Conservation (phyloP, 2,329 filamentous ascomycete species). For the Alternaria postmessia region DNA sequence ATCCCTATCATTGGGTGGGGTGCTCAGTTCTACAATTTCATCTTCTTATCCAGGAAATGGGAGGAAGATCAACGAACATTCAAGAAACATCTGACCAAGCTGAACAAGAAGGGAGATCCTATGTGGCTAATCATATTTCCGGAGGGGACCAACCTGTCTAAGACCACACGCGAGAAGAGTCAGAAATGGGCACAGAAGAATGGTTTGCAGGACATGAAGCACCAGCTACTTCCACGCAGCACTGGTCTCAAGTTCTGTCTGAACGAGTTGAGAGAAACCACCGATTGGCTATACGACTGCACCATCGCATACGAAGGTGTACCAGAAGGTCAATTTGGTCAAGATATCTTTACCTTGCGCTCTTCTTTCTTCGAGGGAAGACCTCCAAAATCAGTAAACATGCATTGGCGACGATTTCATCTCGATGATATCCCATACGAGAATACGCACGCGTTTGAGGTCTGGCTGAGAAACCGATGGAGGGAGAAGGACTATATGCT, state of each 20-base stretch:
- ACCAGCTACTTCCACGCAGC: slow-evolving; percentile 79
- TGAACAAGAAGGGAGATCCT: slow-evolving; percentile 74
- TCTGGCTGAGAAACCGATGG: slow-evolving; percentile 88
- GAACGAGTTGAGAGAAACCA: slow-evolving; percentile 74
- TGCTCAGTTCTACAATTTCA: slow-evolving; percentile 88
- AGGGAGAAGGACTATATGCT: slow-evolving; percentile 89
- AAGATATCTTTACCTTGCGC: slow-evolving; percentile 85
- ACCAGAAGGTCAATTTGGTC: slow-evolving; percentile 76
- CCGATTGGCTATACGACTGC: slow-evolving; percentile 90
- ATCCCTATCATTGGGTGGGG: slow-evolving; percentile 82
- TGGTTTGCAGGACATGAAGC: slow-evolving; percentile 74
- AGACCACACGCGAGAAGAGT: slow-evolving; percentile 74
- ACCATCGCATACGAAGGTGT: slow-evolving; percentile 96
- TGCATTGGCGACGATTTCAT: slow-evolving; percentile 91
- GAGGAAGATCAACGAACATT: slow-evolving; percentile 78
- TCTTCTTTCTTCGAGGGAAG: slow-evolving; percentile 90
- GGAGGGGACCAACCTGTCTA: slow-evolving; percentile 83
- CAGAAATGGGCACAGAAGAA: slow-evolving; percentile 79
- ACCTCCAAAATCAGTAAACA: slow-evolving; percentile 93
- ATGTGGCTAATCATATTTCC: slow-evolving; percentile 94
- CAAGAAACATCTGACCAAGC: slow-evolving; percentile 74
- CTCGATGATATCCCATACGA: slow-evolving; percentile 82
- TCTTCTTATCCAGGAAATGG: slow-evolving; percentile 93
- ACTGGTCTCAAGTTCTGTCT: slow-evolving; percentile 83
- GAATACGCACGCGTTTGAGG: slow-evolving; percentile 76